Evolutionary conservation across 2,329 filamentous ascomycete species (phyloP).

Genomic region (Ophiostoma angusticollis): DNA sequence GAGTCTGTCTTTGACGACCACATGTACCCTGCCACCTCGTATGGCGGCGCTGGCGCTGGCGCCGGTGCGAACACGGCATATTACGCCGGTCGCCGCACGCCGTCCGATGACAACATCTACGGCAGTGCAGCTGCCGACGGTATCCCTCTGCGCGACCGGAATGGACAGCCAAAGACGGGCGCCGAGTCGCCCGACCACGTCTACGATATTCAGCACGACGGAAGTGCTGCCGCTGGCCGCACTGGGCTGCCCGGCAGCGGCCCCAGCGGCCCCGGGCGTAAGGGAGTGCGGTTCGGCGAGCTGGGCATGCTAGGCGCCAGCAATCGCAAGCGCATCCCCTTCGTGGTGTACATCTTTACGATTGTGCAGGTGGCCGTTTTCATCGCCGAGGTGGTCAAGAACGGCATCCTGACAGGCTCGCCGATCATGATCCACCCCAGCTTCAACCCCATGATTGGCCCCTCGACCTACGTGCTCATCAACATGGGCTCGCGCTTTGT

Average conservation of each 20-base stretch:
- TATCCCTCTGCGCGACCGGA: conserved; percentile 45
- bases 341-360: conserved; percentile 72
- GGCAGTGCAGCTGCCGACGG: conserved; percentile 35
- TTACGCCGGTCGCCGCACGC: conserved; percentile 38
- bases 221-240: conserved; percentile 3
- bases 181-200: conserved; percentile 43
- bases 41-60: conserved; percentile 21
- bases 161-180: conserved; percentile 26
- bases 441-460: conserved; percentile 97
- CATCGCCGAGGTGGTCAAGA: conserved; percentile 74
- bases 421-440: conserved; percentile 66
- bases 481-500: conserved; percentile 92
- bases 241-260: conserved; percentile 13
- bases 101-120: conserved; percentile 23
- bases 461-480: conserved; percentile 79
- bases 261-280: conserved; percentile 15
- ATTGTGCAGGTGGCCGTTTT: conserved; percentile 71
- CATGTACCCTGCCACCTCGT: conserved; percentile 44
- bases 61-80: conserved; percentile 41
- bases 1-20: conserved; percentile 56
- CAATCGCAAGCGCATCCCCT: conserved; percentile 48
- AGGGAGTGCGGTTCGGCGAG: conserved; percentile 41
- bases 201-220: conserved; percentile 39
- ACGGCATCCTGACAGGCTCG: conserved; percentile 53
- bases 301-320: conserved; percentile 45